These are phyloP conservation scores for Fusarium albidum DNA, from an alignment of 2,329 filamentous ascomycete genomes.

Conservation along the genomic window DNA sequence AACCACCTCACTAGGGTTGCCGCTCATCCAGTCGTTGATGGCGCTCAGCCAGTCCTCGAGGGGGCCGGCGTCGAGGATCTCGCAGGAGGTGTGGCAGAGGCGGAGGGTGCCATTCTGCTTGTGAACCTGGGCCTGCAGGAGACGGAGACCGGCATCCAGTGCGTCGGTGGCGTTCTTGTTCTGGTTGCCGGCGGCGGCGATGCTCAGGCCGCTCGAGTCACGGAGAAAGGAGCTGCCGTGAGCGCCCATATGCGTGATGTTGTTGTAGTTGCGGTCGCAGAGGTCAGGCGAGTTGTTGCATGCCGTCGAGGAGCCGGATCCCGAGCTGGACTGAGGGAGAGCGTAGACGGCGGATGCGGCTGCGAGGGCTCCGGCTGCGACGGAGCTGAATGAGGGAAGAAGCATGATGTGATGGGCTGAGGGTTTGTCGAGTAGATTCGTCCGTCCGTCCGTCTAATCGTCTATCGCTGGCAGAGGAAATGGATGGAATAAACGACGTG, in stretches of 20 bases:
- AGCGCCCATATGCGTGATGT: conserved; percentile 80
- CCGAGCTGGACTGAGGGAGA: conserved; percentile 35
- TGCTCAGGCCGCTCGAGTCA: conserved; percentile 61
- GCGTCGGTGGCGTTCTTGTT: conserved; percentile 76
- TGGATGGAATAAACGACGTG: conserved; percentile 1
- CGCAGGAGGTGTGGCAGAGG: conserved; percentile 75
- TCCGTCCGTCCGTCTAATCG: neutral
- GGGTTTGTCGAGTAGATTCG: neutral
- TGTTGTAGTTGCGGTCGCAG: conserved; percentile 75
- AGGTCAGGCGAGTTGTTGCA: conserved; percentile 86
- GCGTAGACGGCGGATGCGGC: conserved; percentile 35
- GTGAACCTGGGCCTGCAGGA: conserved; percentile 79
- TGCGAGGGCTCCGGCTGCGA: conserved; percentile 30
- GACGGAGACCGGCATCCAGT: conserved; percentile 73
- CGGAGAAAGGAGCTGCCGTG: conserved; percentile 79
- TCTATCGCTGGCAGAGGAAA: neutral
- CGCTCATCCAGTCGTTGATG: conserved; percentile 74
- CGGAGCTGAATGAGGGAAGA: conserved; percentile 34
- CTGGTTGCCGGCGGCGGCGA: conserved; percentile 75
- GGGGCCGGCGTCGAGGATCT: conserved; percentile 72
- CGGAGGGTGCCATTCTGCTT: conserved; percentile 64
- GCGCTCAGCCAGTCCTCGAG: conserved; percentile 69
- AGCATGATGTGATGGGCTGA: conserved; percentile 29
- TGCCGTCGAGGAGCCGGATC: conserved; percentile 47
- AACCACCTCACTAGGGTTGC: conserved; percentile 77